These are phyloP conservation scores for Agrocybe praecox DNA, from an alignment of 768 basidiomycete genomes.

Conservation along the genomic window DNA sequence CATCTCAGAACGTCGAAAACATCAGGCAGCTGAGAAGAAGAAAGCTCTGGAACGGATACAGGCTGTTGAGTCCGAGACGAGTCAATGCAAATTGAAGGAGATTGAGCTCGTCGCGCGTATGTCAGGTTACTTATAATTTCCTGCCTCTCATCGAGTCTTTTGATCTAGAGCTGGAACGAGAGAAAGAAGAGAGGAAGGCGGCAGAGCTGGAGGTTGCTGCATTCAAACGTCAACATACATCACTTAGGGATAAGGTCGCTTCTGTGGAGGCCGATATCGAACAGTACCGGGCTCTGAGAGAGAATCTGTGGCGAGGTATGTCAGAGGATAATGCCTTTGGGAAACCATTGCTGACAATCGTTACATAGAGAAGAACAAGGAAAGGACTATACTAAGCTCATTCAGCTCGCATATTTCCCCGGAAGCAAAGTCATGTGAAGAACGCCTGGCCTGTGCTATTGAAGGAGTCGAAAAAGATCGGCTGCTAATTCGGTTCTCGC, in stretches of 20 bases:
- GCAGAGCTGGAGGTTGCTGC: slow-evolving; percentile 61
- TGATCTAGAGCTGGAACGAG: slow-evolving; percentile 58
- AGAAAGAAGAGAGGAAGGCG: slow-evolving; percentile 75
- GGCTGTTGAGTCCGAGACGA: slow-evolving; percentile 68
- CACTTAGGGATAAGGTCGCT: slow-evolving; percentile 59
- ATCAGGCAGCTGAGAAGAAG: slow-evolving; percentile 65
- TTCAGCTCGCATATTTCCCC: slow-evolving; percentile 54
- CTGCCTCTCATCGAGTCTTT: not conserved
- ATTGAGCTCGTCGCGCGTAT: slow-evolving; percentile 79
- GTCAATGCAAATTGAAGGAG: slow-evolving; percentile 76
- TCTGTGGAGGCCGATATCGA: slow-evolving; percentile 72
- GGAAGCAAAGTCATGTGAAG: slow-evolving; percentile 61
- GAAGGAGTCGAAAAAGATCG: slow-evolving; percentile 78
- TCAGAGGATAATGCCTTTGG: not conserved
- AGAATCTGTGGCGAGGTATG: slow-evolving; percentile 67
- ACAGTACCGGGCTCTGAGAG: slow-evolving; percentile 63
- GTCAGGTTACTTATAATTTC: slow-evolving; percentile 18
- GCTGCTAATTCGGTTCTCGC: slow-evolving; percentile 72
- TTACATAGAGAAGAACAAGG: slow-evolving; percentile 64
- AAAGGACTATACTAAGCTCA: slow-evolving; percentile 54
- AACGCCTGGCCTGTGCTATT: slow-evolving; percentile 61
- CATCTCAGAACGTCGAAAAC: slow-evolving; percentile 66
- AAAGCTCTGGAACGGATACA: slow-evolving; percentile 61
- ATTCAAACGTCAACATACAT: slow-evolving; percentile 66
- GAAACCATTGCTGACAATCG: not conserved